Evolutionary conservation across 805 yeast species (phyloP).

Genomic region (Myxozyma vanderwaltii): DNA sequence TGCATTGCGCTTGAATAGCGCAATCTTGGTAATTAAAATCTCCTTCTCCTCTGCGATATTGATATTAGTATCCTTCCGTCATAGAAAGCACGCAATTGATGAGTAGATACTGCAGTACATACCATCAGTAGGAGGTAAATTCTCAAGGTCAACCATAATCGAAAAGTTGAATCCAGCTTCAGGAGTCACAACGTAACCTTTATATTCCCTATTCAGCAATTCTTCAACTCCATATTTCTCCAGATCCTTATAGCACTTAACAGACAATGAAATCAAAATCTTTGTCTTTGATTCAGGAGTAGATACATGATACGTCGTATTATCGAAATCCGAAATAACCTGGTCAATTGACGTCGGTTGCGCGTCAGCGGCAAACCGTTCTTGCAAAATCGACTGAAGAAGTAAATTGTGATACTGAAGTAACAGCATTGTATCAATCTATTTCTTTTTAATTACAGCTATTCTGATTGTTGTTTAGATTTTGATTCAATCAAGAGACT

Average conservation of each 20-base stretch:
- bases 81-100: neutral
- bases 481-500: neutral
- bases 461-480: neutral
- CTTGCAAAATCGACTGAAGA: conserved; percentile 76
- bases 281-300: conserved; percentile 75
- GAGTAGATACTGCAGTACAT: neutral
- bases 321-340: conserved; percentile 91
- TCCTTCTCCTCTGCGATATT: conserved; percentile 48
- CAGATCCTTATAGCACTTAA: conserved; percentile 78
- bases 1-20: conserved; percentile 79
- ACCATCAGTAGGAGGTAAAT: conserved; percentile 43
- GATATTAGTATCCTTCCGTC: neutral
- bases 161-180: conserved; percentile 87
- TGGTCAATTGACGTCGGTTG: conserved; percentile 59
- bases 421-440: conserved; percentile 62
- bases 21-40: conserved; percentile 61
- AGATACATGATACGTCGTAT: conserved; percentile 89
- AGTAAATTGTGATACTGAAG: conserved; percentile 82
- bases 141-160: conserved; percentile 61
- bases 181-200: conserved; percentile 51
- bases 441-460: neutral
- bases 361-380: conserved; percentile 58
- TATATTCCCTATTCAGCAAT: conserved; percentile 51
- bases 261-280: conserved; percentile 66
- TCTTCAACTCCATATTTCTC: conserved; percentile 57